These are phyloP conservation scores for Chrysanthemum makinoi DNA, from an alignment of 129 eudicot genomes.

Conservation along the genomic window DNA sequence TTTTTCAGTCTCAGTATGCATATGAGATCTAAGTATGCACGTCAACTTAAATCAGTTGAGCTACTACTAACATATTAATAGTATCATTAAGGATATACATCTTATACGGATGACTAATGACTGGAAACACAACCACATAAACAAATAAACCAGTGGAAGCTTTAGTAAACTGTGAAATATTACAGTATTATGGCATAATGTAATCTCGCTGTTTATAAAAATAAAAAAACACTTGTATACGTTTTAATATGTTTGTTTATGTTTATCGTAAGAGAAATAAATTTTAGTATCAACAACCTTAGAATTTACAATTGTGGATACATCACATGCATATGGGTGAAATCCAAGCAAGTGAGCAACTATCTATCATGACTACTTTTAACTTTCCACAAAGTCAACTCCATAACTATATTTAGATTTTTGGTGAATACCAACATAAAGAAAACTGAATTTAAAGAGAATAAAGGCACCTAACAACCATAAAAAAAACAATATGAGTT, in stretches of 20 bases:
- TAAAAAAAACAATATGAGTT: not conserved
- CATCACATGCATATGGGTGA: slow-evolving; percentile 23
- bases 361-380: slow-evolving; percentile 30
- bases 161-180: no score
- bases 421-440: not conserved
- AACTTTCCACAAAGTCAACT: slow-evolving; percentile 37
- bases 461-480: not conserved
- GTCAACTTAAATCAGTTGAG: no score
- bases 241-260: no score
- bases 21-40: no score
- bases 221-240: no score
- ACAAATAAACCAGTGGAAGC: no score
- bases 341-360: slow-evolving; percentile 35
- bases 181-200: no score
- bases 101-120: no score
- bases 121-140: no score
- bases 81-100: no score
- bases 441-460: not conserved
- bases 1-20: not conserved
- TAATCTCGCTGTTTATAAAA: no score
- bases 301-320: slow-evolving; percentile 17
- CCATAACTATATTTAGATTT: slow-evolving; percentile 9
- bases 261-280: not conserved
- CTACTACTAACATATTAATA: no score
- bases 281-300: not conserved